Conservation (phyloP, 2,329 filamentous ascomycete species). For the Fusarium sp. region DNA sequence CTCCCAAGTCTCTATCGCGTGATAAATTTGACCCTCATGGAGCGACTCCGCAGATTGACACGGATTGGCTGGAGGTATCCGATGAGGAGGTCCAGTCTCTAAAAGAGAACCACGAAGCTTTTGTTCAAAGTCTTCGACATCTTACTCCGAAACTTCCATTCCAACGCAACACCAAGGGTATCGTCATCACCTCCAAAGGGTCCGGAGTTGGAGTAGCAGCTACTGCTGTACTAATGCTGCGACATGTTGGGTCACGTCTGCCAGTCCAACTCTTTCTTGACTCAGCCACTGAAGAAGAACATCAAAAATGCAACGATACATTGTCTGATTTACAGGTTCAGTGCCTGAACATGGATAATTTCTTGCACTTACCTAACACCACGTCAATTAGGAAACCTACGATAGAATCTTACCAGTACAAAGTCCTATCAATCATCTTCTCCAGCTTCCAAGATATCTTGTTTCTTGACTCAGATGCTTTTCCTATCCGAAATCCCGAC, state of each 20-base stretch:
- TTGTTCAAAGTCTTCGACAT: constrained; percentile 20
- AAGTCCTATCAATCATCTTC: constrained; percentile 39
- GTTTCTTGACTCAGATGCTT: constrained; percentile 44
- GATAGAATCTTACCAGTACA: constrained; percentile 41
- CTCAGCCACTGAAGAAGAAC: constrained; percentile 30
- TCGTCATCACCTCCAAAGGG: constrained; percentile 42
- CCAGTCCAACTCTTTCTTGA: constrained; percentile 41
- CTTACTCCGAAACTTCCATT: constrained; percentile 34
- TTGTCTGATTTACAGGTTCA: constrained; percentile 18
- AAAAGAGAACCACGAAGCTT: constrained; percentile 30
- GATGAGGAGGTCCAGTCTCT: constrained; percentile 28
- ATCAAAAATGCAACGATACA: constrained; percentile 15
- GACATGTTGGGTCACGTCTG: constrained; percentile 37
- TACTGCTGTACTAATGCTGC: constrained; percentile 42
- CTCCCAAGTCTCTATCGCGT: constrained; percentile 20
- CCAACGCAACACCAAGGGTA: constrained; percentile 17
- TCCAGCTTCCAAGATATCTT: constrained; percentile 43
- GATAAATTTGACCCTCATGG: constrained; percentile 39
- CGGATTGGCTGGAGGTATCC: constrained; percentile 30
- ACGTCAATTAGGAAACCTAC: constrained; percentile 9
- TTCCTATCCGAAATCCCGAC: constrained; percentile 39
- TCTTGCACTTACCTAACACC: constrained; percentile 14
- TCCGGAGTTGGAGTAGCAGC: constrained; percentile 35
- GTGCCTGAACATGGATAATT: constrained; percentile 44
- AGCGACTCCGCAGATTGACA: constrained; percentile 6